Evolutionary conservation across 352 stramenopile species (phyloP).

Genomic region (Globisporangium paroecandrum): DNA sequence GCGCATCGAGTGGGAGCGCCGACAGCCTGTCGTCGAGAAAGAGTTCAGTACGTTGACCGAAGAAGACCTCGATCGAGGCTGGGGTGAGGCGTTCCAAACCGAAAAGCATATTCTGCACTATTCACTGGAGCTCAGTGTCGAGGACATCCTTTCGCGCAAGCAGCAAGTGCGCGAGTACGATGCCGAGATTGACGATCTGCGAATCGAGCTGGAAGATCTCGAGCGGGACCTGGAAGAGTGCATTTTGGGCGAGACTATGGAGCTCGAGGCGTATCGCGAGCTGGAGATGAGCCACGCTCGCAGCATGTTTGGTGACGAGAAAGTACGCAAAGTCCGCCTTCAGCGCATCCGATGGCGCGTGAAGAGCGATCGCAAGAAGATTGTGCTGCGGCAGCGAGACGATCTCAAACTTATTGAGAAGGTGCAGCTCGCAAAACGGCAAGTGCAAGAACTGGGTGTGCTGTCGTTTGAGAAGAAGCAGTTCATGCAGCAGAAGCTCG

Average conservation of each 20-base stretch:
- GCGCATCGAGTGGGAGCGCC: constrained; percentile 76
- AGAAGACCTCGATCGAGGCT: constrained; percentile 73
- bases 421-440: constrained; percentile 33
- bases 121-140: constrained; percentile 67
- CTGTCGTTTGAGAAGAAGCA: constrained; percentile 59
- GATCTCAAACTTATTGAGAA: constrained; percentile 35
- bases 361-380: constrained; percentile 48
- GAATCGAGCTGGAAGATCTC: constrained; percentile 74
- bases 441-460: constrained; percentile 48
- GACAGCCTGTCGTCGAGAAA: constrained; percentile 69
- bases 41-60: constrained; percentile 58
- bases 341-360: constrained; percentile 68
- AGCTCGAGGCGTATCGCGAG: constrained; percentile 57
- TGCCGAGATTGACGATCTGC: constrained; percentile 61
- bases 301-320: constrained; percentile 40
- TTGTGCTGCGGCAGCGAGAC: constrained; percentile 41
- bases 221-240: constrained; percentile 74
- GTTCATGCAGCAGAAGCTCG: constrained; percentile 39
- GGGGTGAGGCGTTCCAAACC: constrained; percentile 73
- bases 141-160: constrained; percentile 61
- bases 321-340: constrained; percentile 30
- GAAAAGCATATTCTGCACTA: constrained; percentile 72
- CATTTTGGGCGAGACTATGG: constrained; percentile 56
- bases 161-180: constrained; percentile 74
- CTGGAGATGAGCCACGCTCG: constrained; percentile 48